Percentiles rank a stretch among this genome's conserved stretches.
Evolutionary conservation across 331 rosid species (phyloP).

Genomic region (Prunus yedoensis): DNA sequence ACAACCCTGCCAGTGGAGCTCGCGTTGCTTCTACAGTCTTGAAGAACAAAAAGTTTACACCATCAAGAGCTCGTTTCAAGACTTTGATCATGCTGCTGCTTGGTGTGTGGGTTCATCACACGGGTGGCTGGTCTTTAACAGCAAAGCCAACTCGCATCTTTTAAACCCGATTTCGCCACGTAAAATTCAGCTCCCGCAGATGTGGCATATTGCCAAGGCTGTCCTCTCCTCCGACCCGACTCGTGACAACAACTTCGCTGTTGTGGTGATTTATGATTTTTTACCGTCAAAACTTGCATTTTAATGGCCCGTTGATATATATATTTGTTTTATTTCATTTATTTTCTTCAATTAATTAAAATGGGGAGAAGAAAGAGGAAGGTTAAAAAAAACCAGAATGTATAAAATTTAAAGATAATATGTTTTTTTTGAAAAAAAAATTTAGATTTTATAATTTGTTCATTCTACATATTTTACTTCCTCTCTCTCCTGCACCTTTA

Average conservation of each 20-base stretch:
- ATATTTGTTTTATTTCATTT: no score
- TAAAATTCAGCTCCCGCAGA: no score
- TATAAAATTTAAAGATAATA: no score
- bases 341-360: neutral
- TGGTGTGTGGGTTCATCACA: slow-evolving; percentile 1
- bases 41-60: neutral
- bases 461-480: no score
- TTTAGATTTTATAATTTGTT: no score
- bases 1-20: neutral
- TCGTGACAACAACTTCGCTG: neutral
- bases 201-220: neutral
- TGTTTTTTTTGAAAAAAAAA: no score
- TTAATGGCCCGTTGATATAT: neutral
- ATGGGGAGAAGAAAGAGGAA: neutral
- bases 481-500: no score
- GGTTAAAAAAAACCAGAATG: no score
- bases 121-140: neutral
- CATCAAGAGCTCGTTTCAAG: neutral
- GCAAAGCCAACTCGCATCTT: no score
- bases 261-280: neutral
- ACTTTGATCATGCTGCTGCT: neutral
- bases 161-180: no score
- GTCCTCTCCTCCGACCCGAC: neutral
- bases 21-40: neutral
- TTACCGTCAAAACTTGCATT: neutral